Base-by-base conservation (phyloP, 768 basidiomycete genomes). In the Lactarius trivialis region DNA sequence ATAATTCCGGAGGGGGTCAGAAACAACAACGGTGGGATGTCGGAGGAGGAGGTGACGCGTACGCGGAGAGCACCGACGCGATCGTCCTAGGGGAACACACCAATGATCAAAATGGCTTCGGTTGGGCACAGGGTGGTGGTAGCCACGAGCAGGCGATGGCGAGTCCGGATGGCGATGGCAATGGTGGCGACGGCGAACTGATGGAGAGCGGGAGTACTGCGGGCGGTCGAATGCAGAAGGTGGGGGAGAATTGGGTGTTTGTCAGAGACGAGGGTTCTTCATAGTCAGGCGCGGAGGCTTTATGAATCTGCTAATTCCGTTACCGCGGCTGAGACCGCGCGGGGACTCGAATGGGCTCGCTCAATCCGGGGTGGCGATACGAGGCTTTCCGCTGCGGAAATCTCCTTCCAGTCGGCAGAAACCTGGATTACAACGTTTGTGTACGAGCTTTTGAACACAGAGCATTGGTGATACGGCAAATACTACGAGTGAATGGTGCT, bases 161-260 rank as follows among this genome's bases (percentile, higher is more conserved):
- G 26, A 50, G 55, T 51, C 48, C 41, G 32, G 43, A 32, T 2
- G 62, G 64, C 14, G 59, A 63, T n/a, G 63, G 28, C 4, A 51
- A 43, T 12, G 41, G 32, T 17, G 63, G 32, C n/a, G 63, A 28
- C 3, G 56, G 34, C 12, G 41, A 26, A 28, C 54, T n/a, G 26
- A 28, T 26, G 50, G 60, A 26, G n/a, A 45, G 33, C 19, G 60
- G 56, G n/a, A 66, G 60, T 17, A 61, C 60, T 21, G 39, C 55
- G 26, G 62, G 63, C 7, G 73, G 72, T 36, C 65, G 79, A 61
- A 90, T 90, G 88, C 82, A 84, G 74, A 81, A 78, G 67, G 76
- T 89, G 24, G 86, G 83, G 45, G 89, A 85, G 72, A 83, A 80
- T 68, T 89, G 88, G 89, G 74, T 85, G 56, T 89, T 87, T 73